These are phyloP conservation scores for Zygoascus ofunaensis DNA, from an alignment of 805 yeast genomes.

Conservation along the genomic window DNA sequence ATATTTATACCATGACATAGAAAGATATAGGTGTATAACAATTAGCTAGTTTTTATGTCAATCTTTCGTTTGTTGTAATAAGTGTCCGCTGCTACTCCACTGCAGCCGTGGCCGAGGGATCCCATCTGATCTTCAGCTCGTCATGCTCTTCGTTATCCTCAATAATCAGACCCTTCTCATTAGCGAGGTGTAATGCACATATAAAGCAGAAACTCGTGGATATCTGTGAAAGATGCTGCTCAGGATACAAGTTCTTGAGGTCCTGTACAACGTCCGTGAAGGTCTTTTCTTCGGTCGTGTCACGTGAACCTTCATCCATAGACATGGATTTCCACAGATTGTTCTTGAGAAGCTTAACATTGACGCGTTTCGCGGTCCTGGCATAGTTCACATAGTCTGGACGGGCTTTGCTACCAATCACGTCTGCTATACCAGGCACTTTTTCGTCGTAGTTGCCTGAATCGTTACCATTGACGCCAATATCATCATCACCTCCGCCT, in stretches of 20 bases:
- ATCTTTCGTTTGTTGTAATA: too few species aligned
- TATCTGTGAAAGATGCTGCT: slow-evolving; percentile 51
- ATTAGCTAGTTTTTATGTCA: too few species aligned
- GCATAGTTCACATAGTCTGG: slow-evolving; percentile 46
- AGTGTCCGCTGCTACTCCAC: too few species aligned
- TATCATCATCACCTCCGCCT: slow-evolving; percentile 9
- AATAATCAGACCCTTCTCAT: slow-evolving; percentile 66
- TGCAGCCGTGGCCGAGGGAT: slow-evolving; percentile 9
- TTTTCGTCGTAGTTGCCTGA: neutral
- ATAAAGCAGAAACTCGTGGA: slow-evolving; percentile 83
- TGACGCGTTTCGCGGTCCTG: slow-evolving; percentile 68
- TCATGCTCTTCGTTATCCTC: slow-evolving; percentile 36
- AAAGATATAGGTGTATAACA: too few species aligned
- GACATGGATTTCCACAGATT: slow-evolving; percentile 54
- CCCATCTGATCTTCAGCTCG: slow-evolving; percentile 24
- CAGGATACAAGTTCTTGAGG: slow-evolving; percentile 44
- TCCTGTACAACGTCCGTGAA: slow-evolving; percentile 43
- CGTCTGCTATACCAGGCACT: neutral
- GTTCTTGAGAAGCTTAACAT: slow-evolving; percentile 61
- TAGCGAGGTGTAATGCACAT: slow-evolving; percentile 74
- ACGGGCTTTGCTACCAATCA: slow-evolving; percentile 15
- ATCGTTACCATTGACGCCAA: slow-evolving; percentile 8
- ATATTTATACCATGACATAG: too few species aligned
- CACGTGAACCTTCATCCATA: slow-evolving; percentile 25
- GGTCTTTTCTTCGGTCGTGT: slow-evolving; percentile 19